These are phyloP conservation scores for Plasmopara viticola DNA, from an alignment of 352 stramenopile genomes.

Conservation along the genomic window DNA sequence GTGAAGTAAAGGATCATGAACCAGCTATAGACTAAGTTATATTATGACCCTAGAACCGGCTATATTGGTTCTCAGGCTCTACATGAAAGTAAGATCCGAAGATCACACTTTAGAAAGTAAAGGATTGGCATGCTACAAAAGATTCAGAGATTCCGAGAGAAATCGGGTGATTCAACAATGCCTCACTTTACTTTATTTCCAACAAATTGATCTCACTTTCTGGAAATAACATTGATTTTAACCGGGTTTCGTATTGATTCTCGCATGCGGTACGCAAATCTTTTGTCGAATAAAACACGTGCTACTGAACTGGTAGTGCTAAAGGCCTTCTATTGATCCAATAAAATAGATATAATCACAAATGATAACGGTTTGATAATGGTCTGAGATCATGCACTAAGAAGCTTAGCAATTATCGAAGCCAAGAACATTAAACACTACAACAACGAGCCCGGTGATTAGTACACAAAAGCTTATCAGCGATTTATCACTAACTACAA, in stretches of 20 bases:
- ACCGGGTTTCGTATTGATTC: neutral
- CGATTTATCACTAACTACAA: neutral
- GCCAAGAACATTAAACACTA: neutral
- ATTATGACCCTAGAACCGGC: neutral
- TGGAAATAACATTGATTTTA: neutral
- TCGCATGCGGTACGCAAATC: neutral
- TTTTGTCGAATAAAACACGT: neutral
- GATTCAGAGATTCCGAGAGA: neutral
- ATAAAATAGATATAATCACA: neutral
- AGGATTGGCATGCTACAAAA: neutral
- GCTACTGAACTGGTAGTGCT: neutral
- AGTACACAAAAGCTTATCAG: neutral
- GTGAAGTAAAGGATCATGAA: neutral
- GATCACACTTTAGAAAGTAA: neutral
- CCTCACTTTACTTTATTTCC: no score
- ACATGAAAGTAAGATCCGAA: neutral
- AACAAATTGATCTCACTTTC: neutral
- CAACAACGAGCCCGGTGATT: neutral
- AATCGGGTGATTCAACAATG: no score
- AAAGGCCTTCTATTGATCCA: neutral
- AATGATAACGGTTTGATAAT: neutral
- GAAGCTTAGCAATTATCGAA: neutral
- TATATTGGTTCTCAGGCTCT: neutral
- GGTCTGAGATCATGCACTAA: neutral
- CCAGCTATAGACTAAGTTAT: neutral